Conservation (phyloP, 2,329 filamentous ascomycete genomes). For the Colletotrichum eleusines region DNA sequence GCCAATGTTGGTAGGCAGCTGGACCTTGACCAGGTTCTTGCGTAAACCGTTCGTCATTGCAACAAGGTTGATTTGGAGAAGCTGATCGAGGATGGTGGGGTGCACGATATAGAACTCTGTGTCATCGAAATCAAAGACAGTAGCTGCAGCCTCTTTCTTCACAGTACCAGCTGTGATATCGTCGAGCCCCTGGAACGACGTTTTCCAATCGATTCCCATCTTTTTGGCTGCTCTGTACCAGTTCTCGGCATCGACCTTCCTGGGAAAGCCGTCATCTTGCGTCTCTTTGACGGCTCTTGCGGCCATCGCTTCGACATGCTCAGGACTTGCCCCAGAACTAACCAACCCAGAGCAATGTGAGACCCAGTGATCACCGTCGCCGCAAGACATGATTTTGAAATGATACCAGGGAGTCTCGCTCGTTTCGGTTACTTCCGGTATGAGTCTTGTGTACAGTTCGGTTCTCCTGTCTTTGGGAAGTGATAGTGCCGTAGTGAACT, state of each 20-base stretch:
- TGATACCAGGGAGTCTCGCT: conserved; percentile 46
- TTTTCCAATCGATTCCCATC: conserved; percentile 30
- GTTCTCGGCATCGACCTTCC: conserved; percentile 11
- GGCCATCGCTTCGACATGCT: neutral
- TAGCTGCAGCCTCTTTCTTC: conserved; percentile 5
- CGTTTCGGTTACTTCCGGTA: conserved; percentile 28
- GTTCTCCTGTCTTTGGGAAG: conserved; percentile 46
- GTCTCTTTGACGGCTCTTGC: neutral
- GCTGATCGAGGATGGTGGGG: conserved; percentile 27
- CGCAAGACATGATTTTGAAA: conserved; percentile 50
- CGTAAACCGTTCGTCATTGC: conserved; percentile 20
- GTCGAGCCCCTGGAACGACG: conserved; percentile 25
- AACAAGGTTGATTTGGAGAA: conserved; percentile 31
- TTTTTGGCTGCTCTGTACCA: conserved; percentile 33
- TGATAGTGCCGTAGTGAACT: conserved; percentile 47
- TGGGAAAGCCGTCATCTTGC: conserved; percentile 11
- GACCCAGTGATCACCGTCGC: conserved; percentile 46
- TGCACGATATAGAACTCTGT: conserved; percentile 29
- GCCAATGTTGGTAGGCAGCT: conserved; percentile 24
- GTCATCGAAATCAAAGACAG: conserved; percentile 34
- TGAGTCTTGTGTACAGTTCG: conserved; percentile 51
- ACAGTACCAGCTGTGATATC: conserved; percentile 23
- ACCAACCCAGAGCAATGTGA: conserved; percentile 45
- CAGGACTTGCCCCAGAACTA: conserved; percentile 17
- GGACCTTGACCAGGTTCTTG: conserved; percentile 11